These are phyloP conservation scores for Lactarius deliciosus DNA, from an alignment of 768 basidiomycete genomes.

Conservation along the genomic window DNA sequence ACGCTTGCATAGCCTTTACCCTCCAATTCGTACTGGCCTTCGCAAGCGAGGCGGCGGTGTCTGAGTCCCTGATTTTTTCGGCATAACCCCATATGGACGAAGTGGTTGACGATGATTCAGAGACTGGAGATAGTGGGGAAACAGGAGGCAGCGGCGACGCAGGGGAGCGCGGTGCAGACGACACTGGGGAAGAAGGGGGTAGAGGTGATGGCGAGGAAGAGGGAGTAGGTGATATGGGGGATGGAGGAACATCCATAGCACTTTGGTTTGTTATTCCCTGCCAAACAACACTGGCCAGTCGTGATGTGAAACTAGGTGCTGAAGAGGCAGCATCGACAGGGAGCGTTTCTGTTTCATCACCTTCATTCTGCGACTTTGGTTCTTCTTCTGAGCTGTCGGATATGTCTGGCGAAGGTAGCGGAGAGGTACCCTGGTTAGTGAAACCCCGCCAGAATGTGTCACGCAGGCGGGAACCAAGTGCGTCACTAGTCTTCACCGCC, in stretches of 20 bases:
- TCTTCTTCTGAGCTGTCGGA: conserved; percentile 35
- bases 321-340: neutral
- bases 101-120: conserved; percentile 23
- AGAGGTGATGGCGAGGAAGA: conserved; percentile 40
- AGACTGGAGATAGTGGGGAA: conserved; percentile 26
- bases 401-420: conserved; percentile 39
- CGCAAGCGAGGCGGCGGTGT: conserved; percentile 64
- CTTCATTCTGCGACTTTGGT: conserved; percentile 39
- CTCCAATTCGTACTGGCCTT: conserved; percentile 78
- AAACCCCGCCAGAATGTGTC: conserved; percentile 69
- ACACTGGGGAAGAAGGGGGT: conserved; percentile 36
- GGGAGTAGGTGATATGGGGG: conserved; percentile 39
- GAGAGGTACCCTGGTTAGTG: conserved; percentile 49
- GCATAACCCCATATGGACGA: conserved; percentile 63
- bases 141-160: conserved; percentile 31
- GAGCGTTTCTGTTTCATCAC: conserved; percentile 48
- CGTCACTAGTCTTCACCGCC: conserved; percentile 37
- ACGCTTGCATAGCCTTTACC: conserved; percentile 53
- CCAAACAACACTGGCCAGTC: conserved; percentile 67
- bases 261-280: conserved; percentile 73
- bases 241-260: conserved; percentile 62
- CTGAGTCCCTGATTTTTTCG: conserved; percentile 70
- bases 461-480: conserved; percentile 56
- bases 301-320: conserved; percentile 46
- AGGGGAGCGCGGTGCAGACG: conserved; percentile 34